Evolutionary conservation across 2,329 filamentous ascomycete genomes (phyloP), one percentile per base, ranked within the genome.

Genomic region (Cytospora piceicola): DNA sequence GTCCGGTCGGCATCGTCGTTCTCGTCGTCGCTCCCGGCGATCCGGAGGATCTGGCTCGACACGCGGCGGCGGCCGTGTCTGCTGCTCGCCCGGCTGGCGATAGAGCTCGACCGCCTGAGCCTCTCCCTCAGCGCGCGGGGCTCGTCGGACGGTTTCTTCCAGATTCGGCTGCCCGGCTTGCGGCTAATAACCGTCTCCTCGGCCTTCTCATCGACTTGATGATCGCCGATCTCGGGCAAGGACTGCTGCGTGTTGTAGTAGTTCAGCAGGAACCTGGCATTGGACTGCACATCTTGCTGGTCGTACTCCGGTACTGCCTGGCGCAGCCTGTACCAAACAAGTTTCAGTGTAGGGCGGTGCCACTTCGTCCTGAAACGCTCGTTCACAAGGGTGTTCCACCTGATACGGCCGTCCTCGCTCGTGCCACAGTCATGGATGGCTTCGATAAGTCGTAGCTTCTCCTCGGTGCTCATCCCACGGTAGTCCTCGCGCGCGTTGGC

Each of bases 331-430:
- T 73, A 73, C 79, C 79, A 81, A 5, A 79, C 69, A 4, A 81
- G 72, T 64, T 75, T 73, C 39, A 77, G 78, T 0, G 75, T 77
- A 14, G 70, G 67, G 5, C 76, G 75, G 55, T 75, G 75, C 75
- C 78, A 81, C 36, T 72, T 76, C n/a, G 70, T 71, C 51, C 79
- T 76, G 61, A 79, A 80, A 7, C 72, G 68, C 49, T 78, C 76
- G 62, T 81, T 75, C 7, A 79, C 77, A 30, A 86, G 72, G 29
- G 72, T 75, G 42, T 72, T 69, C 85, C 85, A 88, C 0, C 79
- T 79, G 51, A 87, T 84, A 56, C 81, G 81, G 11, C 72, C 69
- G 60, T 86, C 84, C 0, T 68, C 73, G 11, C 72, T 70, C 1
- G 76, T 80, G 2, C 75, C 75, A 3, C 76, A 78, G 17, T 78